Conservation (phyloP, 2,329 filamentous ascomycete genomes). For the Achaetomium macrosporum region DNA sequence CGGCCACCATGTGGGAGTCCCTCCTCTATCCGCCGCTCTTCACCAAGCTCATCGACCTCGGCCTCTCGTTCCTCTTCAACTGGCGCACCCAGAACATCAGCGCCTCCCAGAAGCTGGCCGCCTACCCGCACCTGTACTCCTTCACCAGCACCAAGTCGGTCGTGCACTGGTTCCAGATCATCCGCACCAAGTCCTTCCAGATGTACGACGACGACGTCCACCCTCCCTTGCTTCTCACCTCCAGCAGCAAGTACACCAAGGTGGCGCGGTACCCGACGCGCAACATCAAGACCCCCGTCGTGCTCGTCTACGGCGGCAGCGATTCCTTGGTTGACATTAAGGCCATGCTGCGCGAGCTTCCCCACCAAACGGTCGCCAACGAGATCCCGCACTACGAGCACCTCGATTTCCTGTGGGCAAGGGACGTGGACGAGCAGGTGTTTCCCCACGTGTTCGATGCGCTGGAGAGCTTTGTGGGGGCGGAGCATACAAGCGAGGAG, state of each 20-base stretch:
- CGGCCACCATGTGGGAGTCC: slow-evolving; percentile 94
- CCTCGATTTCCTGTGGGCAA: slow-evolving; percentile 91
- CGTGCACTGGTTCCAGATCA: slow-evolving; percentile 99
- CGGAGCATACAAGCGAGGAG: slow-evolving; percentile 54
- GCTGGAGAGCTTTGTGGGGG: slow-evolving; percentile 62
- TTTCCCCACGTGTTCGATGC: slow-evolving; percentile 91
- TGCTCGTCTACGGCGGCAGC: slow-evolving; percentile 86
- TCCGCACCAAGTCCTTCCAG: slow-evolving; percentile 90
- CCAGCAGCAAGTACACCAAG: slow-evolving; percentile 81
- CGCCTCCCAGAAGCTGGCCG: slow-evolving; percentile 82
- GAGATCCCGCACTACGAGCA: slow-evolving; percentile 93
- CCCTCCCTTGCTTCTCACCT: slow-evolving; percentile 64
- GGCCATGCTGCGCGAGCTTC: slow-evolving; percentile 85
- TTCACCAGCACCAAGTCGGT: slow-evolving; percentile 96
- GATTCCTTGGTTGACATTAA: slow-evolving; percentile 93
- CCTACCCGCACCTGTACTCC: slow-evolving; percentile 92
- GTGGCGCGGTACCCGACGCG: slow-evolving; percentile 93
- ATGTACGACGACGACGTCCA: slow-evolving; percentile 97
- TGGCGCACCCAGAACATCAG: slow-evolving; percentile 85
- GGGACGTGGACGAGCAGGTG: slow-evolving; percentile 75
- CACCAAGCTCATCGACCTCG: slow-evolving; percentile 76
- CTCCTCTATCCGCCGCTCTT: slow-evolving; percentile 94
- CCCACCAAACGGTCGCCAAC: slow-evolving; percentile 74
- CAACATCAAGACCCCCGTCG: slow-evolving; percentile 94
- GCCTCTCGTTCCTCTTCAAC: slow-evolving; percentile 77